Conservation (phyloP, 1,284 basidiomycete species). For the Pterulicium gracile region DNA sequence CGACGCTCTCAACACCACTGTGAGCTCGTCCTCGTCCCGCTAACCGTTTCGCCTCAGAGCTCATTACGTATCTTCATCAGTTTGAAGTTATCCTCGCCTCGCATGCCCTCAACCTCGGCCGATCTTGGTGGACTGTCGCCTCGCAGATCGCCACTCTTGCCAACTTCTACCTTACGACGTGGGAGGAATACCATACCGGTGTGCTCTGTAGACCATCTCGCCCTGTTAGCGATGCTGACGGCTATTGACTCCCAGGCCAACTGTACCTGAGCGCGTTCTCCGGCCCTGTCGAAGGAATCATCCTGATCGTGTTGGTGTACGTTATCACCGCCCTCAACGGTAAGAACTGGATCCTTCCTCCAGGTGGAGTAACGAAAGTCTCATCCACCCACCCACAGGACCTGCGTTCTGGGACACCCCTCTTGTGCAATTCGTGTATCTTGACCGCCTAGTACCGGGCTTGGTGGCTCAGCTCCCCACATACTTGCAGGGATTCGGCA, state of each 20-base stretch:
- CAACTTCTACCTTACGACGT: slow-evolving; percentile 94
- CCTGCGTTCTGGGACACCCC: slow-evolving; percentile 80
- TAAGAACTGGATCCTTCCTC: too few species aligned
- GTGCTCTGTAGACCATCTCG: slow-evolving; percentile 8
- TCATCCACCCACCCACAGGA: slow-evolving; percentile 31
- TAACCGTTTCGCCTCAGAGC: neutral
- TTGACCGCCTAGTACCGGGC: slow-evolving; percentile 50
- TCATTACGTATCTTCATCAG: slow-evolving; percentile 26
- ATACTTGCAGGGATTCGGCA: slow-evolving; percentile 27
- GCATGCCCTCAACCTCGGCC: slow-evolving; percentile 84
- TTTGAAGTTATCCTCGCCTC: slow-evolving; percentile 76
- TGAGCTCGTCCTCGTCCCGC: slow-evolving; percentile 26
- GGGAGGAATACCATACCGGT: slow-evolving; percentile 98
- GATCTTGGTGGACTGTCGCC: slow-evolving; percentile 94
- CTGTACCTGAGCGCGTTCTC: slow-evolving; percentile 91
- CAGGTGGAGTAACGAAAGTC: too few species aligned
- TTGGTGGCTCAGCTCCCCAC: neutral
- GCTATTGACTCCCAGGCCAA: slow-evolving; percentile 36
- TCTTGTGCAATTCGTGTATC: slow-evolving; percentile 48
- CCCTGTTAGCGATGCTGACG: neutral
- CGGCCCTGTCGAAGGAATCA: slow-evolving; percentile 93
- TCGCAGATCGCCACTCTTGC: slow-evolving; percentile 80
- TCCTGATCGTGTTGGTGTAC: slow-evolving; percentile 79
- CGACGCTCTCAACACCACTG: slow-evolving; percentile 92
- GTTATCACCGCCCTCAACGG: slow-evolving; percentile 69